Percentiles rank a stretch among this genome's conserved stretches.
Conservation (phyloP, 345 rosid species). For the Eutrema yunnanense region DNA sequence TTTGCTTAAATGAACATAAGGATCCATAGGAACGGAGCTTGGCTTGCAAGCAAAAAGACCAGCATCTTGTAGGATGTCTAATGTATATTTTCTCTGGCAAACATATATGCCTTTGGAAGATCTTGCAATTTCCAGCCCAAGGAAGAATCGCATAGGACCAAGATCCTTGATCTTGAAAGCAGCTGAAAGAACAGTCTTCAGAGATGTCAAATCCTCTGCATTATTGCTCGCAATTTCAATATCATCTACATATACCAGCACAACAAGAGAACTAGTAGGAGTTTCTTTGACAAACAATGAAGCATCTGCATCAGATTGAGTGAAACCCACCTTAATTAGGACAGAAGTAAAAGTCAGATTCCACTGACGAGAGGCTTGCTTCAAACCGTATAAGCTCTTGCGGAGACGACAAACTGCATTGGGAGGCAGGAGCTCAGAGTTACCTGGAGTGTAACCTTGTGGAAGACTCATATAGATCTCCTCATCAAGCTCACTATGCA, state of each 20-base stretch:
- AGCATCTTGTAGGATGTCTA: too few species aligned
- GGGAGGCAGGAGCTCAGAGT: background rate
- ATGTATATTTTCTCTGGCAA: too few species aligned
- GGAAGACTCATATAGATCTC: background rate
- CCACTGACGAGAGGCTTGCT: background rate
- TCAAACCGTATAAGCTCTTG: background rate
- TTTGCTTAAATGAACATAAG: too few species aligned
- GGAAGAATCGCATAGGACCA: too few species aligned
- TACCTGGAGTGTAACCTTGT: background rate
- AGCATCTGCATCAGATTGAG: background rate
- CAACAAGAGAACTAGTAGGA: background rate
- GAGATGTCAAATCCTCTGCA: background rate
- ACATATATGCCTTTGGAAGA: too few species aligned
- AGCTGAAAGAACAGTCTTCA: too few species aligned
- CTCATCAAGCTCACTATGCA: background rate
- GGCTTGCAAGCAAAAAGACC: too few species aligned
- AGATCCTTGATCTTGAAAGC: too few species aligned
- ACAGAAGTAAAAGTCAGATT: too few species aligned
- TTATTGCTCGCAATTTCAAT: background rate
- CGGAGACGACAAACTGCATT: background rate
- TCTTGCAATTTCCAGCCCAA: too few species aligned
- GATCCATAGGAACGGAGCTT: too few species aligned
- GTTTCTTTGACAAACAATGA: background rate
- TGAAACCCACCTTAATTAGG: background rate
- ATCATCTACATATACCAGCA: background rate